phyloP scores from a whole-genome alignment of 2,329 filamentous ascomycete species.

The Cladophialophora exuberans region DNA sequence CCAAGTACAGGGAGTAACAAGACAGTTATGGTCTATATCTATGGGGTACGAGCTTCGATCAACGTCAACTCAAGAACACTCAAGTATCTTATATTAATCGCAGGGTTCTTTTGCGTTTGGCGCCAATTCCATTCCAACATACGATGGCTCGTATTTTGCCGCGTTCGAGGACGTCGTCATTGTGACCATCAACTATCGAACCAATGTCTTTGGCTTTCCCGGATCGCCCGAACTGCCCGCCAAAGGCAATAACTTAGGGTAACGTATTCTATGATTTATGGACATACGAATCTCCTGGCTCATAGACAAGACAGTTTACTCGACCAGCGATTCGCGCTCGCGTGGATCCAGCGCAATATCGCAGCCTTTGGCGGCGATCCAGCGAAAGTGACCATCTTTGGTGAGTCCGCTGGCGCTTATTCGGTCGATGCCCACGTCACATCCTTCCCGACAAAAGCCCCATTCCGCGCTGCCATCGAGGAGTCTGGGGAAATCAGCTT shows the following conservation, averaged over 20 bases:
- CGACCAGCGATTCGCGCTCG: slow-evolving; percentile 43
- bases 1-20: slow-evolving; percentile 33
- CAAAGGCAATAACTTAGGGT: slow-evolving; percentile 39
- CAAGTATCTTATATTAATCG: not conserved
- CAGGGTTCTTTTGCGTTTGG: slow-evolving; percentile 42
- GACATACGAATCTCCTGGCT: not conserved
- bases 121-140: slow-evolving; percentile 34
- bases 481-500: slow-evolving; percentile 35
- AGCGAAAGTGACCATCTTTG: slow-evolving; percentile 44
- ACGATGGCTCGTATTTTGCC: slow-evolving; percentile 43
- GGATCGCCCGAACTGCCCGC: slow-evolving; percentile 40
- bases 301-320: too few species aligned
- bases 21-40: slow-evolving; percentile 47
- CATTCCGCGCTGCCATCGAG: slow-evolving; percentile 38
- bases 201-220: slow-evolving; percentile 47
- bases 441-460: slow-evolving; percentile 26
- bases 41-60: slow-evolving; percentile 25
- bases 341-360: slow-evolving; percentile 46
- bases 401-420: slow-evolving; percentile 38
- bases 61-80: too few species aligned
- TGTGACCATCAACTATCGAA: slow-evolving; percentile 42
- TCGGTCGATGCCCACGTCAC: slow-evolving; percentile 45
- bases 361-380: slow-evolving; percentile 42
- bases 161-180: slow-evolving; percentile 43
- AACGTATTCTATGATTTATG: slow-evolving; percentile 17